Conservation (phyloP, 352 stramenopile genomes). For the Pythium oligandrum region DNA sequence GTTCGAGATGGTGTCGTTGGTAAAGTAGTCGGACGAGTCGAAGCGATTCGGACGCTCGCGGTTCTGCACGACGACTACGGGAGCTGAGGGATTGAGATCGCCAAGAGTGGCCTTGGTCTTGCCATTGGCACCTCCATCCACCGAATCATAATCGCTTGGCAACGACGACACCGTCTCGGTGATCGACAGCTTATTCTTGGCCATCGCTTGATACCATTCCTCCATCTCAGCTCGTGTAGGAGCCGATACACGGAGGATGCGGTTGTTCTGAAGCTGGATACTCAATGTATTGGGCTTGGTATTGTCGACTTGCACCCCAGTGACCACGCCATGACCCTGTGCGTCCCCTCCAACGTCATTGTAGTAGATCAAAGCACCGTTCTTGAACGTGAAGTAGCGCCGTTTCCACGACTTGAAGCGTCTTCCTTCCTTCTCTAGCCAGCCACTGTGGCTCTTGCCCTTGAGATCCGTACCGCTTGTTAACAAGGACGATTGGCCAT, state of each 20-base stretch:
- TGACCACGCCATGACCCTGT: slow-evolving; percentile 56
- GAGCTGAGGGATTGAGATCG: neutral
- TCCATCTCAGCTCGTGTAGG: slow-evolving; percentile 31
- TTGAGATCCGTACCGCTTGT: slow-evolving; percentile 1
- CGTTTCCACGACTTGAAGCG: slow-evolving; percentile 77
- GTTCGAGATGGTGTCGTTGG: slow-evolving; percentile 71
- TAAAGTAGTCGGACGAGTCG: slow-evolving; percentile 51
- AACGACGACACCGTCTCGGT: neutral
- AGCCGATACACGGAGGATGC: slow-evolving; percentile 31
- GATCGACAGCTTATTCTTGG: slow-evolving; percentile 1
- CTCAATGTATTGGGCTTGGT: slow-evolving; percentile 47
- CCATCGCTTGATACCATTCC: slow-evolving; percentile 40
- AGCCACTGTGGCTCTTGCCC: slow-evolving; percentile 38
- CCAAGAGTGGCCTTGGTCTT: neutral
- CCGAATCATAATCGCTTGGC: neutral
- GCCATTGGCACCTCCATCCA: neutral
- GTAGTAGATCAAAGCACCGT: slow-evolving; percentile 69
- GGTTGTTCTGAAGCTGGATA: slow-evolving; percentile 31
- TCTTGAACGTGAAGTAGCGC: slow-evolving; percentile 70
- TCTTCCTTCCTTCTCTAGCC: slow-evolving; percentile 73
- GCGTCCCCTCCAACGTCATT: slow-evolving; percentile 50
- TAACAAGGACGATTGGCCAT: neutral
- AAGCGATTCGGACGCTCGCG: slow-evolving; percentile 26
- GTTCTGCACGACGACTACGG: neutral
- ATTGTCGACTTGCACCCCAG: slow-evolving; percentile 31